These are phyloP conservation scores for Micractinium sp. DNA, from an alignment of 139 green algal genomes.

Conservation along the genomic window DNA sequence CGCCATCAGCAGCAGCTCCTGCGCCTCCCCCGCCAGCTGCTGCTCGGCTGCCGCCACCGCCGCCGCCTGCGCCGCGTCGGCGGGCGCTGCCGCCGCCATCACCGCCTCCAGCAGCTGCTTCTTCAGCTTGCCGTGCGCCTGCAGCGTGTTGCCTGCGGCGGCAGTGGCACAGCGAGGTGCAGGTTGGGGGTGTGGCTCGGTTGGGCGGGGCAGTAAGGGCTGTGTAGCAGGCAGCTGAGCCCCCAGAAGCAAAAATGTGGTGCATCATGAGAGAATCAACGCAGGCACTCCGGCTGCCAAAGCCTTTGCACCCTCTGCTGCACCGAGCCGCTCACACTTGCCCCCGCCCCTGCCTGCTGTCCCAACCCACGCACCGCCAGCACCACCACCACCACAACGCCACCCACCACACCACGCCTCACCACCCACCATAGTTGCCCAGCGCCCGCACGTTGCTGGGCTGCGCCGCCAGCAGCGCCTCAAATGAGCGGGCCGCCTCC, in stretches of 20 bases:
- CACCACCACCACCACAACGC: background rate
- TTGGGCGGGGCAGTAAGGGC: background rate
- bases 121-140: slow-evolving; percentile 36
- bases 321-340: no score
- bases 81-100: background rate
- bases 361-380: background rate
- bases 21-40: slow-evolving; percentile 32
- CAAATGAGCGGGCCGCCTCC: slow-evolving; percentile 32
- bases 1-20: slow-evolving; percentile 46
- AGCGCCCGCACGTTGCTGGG: slow-evolving; percentile 32
- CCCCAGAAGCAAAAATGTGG: background rate
- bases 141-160: slow-evolving; percentile 38
- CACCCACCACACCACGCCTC: background rate
- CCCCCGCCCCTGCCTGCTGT: no score
- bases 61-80: background rate
- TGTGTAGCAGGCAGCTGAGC: no score
- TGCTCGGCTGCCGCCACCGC: background rate
- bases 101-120: slow-evolving; percentile 28
- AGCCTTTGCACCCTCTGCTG: no score
- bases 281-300: no score
- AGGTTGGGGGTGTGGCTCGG: background rate
- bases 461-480: slow-evolving; percentile 12
- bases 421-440: slow-evolving; percentile 38
- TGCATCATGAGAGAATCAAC: background rate
- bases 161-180: background rate